Conservation (phyloP, 106 monocot genomes). For the Allium fistulosum region DNA sequence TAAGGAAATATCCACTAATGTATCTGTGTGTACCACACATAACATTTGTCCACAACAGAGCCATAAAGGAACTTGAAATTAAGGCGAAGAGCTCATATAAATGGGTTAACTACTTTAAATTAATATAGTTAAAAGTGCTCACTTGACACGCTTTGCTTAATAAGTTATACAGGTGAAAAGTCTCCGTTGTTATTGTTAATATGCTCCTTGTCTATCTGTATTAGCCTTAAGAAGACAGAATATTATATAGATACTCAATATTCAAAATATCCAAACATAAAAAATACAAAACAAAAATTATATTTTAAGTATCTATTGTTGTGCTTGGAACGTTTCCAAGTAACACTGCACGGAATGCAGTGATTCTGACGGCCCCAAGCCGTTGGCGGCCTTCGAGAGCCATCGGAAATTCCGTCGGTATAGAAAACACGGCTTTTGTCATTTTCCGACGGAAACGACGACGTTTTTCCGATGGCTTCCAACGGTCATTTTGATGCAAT, state of each 20-base stretch:
- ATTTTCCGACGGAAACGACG: too few species aligned
- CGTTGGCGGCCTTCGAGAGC: too few species aligned
- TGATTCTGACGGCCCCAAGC: background rate
- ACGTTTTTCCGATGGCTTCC: too few species aligned
- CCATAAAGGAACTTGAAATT: background rate
- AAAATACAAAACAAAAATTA: too few species aligned
- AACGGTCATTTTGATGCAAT: too few species aligned
- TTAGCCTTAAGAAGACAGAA: too few species aligned
- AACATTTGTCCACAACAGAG: slow-evolving; percentile 6
- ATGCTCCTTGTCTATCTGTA: too few species aligned
- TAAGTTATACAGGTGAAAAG: background rate
- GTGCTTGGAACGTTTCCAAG: background rate
- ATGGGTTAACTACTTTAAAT: background rate
- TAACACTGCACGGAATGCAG: background rate
- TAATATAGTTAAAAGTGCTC: background rate
- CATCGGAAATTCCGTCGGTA: too few species aligned
- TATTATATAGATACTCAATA: too few species aligned
- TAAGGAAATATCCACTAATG: slow-evolving; percentile 1
- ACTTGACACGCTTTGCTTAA: background rate
- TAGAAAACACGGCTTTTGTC: too few species aligned
- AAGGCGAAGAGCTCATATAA: too few species aligned
- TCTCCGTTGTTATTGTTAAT: background rate
- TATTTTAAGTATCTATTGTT: background rate
- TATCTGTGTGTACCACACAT: slow-evolving; percentile 4
- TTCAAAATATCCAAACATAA: too few species aligned